Percentiles rank a stretch among this genome's conserved stretches.
Conservation (phyloP, 1,284 basidiomycete genomes). For the Tranzscheliella williamsii region DNA sequence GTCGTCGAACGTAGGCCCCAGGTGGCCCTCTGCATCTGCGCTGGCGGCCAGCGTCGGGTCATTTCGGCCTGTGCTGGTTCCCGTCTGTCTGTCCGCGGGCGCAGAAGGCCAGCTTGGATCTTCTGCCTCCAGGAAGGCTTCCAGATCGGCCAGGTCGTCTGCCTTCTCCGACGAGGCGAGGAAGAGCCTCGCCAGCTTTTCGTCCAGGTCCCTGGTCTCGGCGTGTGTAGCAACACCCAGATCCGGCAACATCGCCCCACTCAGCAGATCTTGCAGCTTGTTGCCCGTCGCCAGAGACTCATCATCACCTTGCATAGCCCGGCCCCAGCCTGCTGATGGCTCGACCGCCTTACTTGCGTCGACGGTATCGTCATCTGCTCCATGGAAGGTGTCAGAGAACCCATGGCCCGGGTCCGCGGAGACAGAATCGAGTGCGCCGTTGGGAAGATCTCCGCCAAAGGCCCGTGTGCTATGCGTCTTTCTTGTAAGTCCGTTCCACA, state of each 20-base stretch:
- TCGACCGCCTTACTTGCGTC: conserved; percentile 6
- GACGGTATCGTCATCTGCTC: conserved; percentile 1
- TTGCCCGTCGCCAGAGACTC: background rate
- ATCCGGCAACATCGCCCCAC: background rate
- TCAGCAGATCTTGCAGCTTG: background rate
- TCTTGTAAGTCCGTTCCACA: conserved; percentile 43
- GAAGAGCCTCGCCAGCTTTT: conserved; percentile 26
- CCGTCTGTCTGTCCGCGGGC: background rate
- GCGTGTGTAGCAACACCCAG: conserved; percentile 5
- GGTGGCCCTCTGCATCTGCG: background rate
- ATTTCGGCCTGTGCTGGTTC: background rate
- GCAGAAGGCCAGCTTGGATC: conserved; percentile 34
- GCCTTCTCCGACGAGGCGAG: conserved; percentile 3
- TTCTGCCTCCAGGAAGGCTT: conserved; percentile 33
- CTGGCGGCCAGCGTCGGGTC: background rate
- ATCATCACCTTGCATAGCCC: background rate
- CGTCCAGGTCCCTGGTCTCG: conserved; percentile 13
- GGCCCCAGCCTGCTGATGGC: no score
- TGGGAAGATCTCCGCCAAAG: no score
- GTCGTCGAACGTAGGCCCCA: conserved; percentile 15
- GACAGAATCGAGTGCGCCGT: background rate
- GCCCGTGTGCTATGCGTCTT: conserved; percentile 20
- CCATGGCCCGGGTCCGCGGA: background rate
- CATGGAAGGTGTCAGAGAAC: conserved; percentile 4
- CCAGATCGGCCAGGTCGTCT: conserved; percentile 24